Evolutionary conservation across 805 yeast species (phyloP).

Genomic region (Torulaspora franciscae): DNA sequence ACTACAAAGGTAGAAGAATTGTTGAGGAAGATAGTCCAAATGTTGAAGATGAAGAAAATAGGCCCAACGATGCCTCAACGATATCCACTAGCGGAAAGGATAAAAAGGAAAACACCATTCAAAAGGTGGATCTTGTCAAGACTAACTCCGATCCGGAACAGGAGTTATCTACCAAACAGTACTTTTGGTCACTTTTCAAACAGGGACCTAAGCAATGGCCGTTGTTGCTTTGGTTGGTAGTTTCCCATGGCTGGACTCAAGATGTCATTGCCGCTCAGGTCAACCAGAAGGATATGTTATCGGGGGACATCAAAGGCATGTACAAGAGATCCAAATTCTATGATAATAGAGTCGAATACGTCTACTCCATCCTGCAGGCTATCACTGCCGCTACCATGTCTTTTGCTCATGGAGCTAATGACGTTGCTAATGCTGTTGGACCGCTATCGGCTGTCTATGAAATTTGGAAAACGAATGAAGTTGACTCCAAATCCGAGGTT

Average conservation of each 20-base stretch:
- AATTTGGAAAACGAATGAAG: conserved; percentile 52
- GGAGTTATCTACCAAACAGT: conserved; percentile 37
- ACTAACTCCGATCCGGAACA: conserved; percentile 15
- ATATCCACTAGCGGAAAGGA: conserved; percentile 19
- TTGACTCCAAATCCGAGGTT: conserved; percentile 46
- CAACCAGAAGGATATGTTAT: conserved; percentile 36
- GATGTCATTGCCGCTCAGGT: conserved; percentile 55
- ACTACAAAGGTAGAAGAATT: conserved; percentile 56
- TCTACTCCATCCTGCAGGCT: conserved; percentile 64
- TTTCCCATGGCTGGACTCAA: conserved; percentile 57
- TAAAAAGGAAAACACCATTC: conserved; percentile 19
- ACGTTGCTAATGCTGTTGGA: conserved; percentile 73
- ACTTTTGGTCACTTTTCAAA: conserved; percentile 39
- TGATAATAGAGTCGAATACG: conserved; percentile 64
- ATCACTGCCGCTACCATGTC: conserved; percentile 76
- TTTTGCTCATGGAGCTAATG: conserved; percentile 79
- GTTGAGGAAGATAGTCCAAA: conserved; percentile 16
- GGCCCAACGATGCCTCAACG: conserved; percentile 6
- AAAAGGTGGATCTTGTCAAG: conserved; percentile 19
- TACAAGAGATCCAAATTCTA: conserved; percentile 59
- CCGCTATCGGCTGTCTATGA: conserved; percentile 63
- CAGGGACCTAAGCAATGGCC: conserved; percentile 54
- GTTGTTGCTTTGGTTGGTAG: conserved; percentile 42
- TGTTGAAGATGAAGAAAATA: conserved; percentile 14
- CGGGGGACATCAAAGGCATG: conserved; percentile 46